Percentiles rank a stretch among this genome's conserved stretches.
These are phyloP conservation scores for Flaveria linearis DNA, from an alignment of 129 eudicot species.

Conservation along the genomic window DNA sequence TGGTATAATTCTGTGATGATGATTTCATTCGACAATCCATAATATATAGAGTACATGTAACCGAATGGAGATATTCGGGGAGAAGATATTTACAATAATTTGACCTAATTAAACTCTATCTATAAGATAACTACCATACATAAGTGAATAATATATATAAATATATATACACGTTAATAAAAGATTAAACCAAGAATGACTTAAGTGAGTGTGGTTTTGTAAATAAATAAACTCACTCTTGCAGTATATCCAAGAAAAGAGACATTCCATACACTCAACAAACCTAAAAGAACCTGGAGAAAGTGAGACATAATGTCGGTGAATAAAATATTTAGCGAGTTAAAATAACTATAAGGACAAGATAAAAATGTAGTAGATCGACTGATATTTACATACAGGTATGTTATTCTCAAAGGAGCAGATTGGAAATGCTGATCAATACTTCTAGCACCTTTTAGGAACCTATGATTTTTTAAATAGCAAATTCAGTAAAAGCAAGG, in stretches of 20 bases:
- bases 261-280: constrained; percentile 93
- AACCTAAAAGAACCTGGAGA: constrained; percentile 89
- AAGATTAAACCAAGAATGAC: constrained; percentile 8
- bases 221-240: constrained; percentile 59
- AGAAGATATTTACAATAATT: too few species aligned
- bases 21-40: too few species aligned
- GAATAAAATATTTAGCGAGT: not conserved
- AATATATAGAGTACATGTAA: too few species aligned
- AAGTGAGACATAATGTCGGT: not conserved
- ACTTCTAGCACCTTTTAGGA: constrained; percentile 52
- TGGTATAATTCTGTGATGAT: too few species aligned
- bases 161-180: too few species aligned
- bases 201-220: not conserved
- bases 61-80: too few species aligned
- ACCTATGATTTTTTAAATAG: too few species aligned
- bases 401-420: constrained; percentile 73
- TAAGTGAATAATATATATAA: too few species aligned
- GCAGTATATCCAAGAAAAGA: constrained; percentile 96
- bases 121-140: too few species aligned
- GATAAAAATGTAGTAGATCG: not conserved
- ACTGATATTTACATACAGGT: constrained; percentile 53
- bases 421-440: constrained; percentile 85
- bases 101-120: too few species aligned
- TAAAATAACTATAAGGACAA: not conserved
- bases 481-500: not conserved